Percentiles rank a stretch among this genome's conserved stretches.
phyloP scores from a whole-genome alignment of 768 basidiomycete species.

The Tylopilus sp. region DNA sequence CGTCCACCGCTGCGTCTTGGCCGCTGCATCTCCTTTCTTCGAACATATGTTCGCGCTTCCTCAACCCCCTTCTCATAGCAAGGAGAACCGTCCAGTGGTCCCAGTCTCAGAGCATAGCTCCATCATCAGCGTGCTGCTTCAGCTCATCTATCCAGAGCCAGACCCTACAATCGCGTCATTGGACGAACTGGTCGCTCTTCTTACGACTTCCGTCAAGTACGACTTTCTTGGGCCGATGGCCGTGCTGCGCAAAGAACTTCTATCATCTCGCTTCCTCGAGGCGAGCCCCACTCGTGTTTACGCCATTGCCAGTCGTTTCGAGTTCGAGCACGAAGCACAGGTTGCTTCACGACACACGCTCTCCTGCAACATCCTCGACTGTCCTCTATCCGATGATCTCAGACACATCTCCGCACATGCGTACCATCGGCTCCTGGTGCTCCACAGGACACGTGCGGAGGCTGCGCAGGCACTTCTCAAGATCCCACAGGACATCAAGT shows the following conservation, averaged over 20 bases:
- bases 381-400: slow-evolving; percentile 59
- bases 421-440: slow-evolving; percentile 59
- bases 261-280: slow-evolving; percentile 47
- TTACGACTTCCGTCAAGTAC: slow-evolving; percentile 61
- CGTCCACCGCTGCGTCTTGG: slow-evolving; percentile 60
- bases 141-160: slow-evolving; percentile 59
- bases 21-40: slow-evolving; percentile 66
- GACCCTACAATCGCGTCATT: slow-evolving; percentile 50
- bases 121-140: slow-evolving; percentile 49
- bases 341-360: slow-evolving; percentile 61
- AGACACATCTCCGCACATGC: slow-evolving; percentile 65
- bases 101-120: slow-evolving; percentile 50
- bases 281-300: slow-evolving; percentile 59
- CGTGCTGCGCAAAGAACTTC: slow-evolving; percentile 48
- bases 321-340: slow-evolving; percentile 59
- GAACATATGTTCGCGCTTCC: slow-evolving; percentile 65
- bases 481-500: slow-evolving; percentile 49
- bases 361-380: slow-evolving; percentile 47
- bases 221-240: slow-evolving; percentile 48
- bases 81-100: slow-evolving; percentile 41
- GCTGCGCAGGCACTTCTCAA: slow-evolving; percentile 48
- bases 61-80: slow-evolving; percentile 36
- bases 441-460: slow-evolving; percentile 52
- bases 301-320: slow-evolving; percentile 65
- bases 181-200: slow-evolving; percentile 49